Base-by-base conservation (phyloP, 2,329 filamentous ascomycete species). In the Sphaerulina vaccinii region DNA sequence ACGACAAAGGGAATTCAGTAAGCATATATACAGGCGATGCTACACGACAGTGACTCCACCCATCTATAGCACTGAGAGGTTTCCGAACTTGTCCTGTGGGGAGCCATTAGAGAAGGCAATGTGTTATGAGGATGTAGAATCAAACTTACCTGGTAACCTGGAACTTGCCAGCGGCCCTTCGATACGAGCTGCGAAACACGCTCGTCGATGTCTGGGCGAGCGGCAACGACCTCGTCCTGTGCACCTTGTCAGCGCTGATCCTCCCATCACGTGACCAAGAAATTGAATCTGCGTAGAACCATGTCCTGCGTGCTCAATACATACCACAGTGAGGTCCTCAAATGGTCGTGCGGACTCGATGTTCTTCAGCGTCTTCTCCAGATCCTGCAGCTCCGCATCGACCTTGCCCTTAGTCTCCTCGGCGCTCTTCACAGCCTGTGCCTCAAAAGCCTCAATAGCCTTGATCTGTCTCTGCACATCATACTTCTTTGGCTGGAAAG, bases 151-250 rank as follows among this genome's bases (percentile, higher is more conserved):
- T 96, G 96, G 88, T 99, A 99, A 72, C 93, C 93, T 60, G 93
- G 91, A 70, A 96, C 91, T 79, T 86, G 83, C 93, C 93, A 99
- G 84, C 90, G 89, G 74, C 92, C 92, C 86, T 95, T 96, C 75
- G 89, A 89, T 62, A 99, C 91, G 72, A 99, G 84, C 78, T 93
- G 85, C 68, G 85, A 79, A 67, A 92, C 96, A 83, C 95, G 95
- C 84, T 96, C 85, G 79, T 97, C 92, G 74, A 99, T 96, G 64
- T 95, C 92, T 67, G 93, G 91, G 74, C 91, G 89, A 67, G 92
- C 93, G 65, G 88, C 84, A 58, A 88, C 89, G 74, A 99, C 88
- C 70, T 99, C 93, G 74, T 97, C 93, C 90, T 95, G 68, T 59
- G 52, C 40, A 48, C 32, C 39, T 36, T 21, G 35, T 44, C 40